These are phyloP conservation scores for Naematelia encephala DNA, from an alignment of 768 basidiomycete species.

Conservation along the genomic window DNA sequence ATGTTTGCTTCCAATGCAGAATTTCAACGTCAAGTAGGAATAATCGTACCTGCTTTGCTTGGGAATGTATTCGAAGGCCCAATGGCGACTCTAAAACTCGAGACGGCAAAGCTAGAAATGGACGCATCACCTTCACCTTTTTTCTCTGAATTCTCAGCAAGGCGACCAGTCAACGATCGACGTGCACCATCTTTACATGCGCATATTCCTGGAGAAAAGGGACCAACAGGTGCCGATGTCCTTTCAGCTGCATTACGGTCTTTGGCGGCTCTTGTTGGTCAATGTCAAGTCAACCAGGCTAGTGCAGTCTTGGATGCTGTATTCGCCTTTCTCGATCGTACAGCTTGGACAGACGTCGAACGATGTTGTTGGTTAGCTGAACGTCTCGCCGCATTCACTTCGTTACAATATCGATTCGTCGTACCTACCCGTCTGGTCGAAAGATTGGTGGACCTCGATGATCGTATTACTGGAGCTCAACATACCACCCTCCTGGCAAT, in stretches of 20 bases:
- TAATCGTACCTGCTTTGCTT: slow-evolving; percentile 70
- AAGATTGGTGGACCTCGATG: slow-evolving; percentile 59
- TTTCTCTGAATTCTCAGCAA: slow-evolving; percentile 74
- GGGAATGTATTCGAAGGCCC: slow-evolving; percentile 65
- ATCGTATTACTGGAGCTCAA: slow-evolving; percentile 21
- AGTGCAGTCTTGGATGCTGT: slow-evolving; percentile 68
- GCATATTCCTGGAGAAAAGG: slow-evolving; percentile 82
- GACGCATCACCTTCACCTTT: slow-evolving; percentile 68
- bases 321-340: slow-evolving; percentile 63
- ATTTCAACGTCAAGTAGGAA: slow-evolving; percentile 67
- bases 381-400: slow-evolving; percentile 77
- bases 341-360: slow-evolving; percentile 64
- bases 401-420: slow-evolving; percentile 88
- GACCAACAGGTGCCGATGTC: slow-evolving; percentile 71
- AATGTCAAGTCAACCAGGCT: slow-evolving; percentile 73
- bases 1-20: slow-evolving; percentile 69
- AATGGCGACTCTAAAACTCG: slow-evolving; percentile 61
- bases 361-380: slow-evolving; percentile 81
- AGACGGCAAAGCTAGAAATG: slow-evolving; percentile 66
- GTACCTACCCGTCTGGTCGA: slow-evolving; percentile 83
- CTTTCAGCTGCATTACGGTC: slow-evolving; percentile 69
- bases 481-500: slow-evolving; percentile 68
- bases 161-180: slow-evolving; percentile 69
- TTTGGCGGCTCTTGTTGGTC: slow-evolving; percentile 66
- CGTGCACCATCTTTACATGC: slow-evolving; percentile 84